Conservation (phyloP, 148 eudicot species). For the Persicaria tinctoria region DNA sequence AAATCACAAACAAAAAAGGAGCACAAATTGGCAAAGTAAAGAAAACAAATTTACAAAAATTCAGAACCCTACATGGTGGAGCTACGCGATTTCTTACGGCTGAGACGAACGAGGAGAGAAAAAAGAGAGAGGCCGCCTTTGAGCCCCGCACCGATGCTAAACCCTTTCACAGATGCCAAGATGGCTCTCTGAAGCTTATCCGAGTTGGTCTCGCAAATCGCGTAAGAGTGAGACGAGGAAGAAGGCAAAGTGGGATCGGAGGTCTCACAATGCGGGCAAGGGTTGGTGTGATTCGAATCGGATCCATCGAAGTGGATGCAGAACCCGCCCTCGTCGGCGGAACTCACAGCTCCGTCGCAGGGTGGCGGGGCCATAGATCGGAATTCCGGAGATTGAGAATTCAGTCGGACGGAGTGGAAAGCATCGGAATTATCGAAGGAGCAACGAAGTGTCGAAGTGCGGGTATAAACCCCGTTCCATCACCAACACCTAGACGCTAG, state of each 20-base stretch:
- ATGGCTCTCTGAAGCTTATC: conserved; percentile 45
- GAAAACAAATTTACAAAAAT: neutral
- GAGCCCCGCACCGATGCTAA: conserved; percentile 83
- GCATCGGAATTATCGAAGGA: conserved; percentile 8
- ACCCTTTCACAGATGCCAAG: conserved; percentile 64
- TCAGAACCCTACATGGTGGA: conserved; percentile 27
- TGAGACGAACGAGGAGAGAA: conserved; percentile 68
- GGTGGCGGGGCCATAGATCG: conserved; percentile 7
- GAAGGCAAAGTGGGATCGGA: conserved; percentile 35
- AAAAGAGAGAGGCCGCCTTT: conserved; percentile 89
- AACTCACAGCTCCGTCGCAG: conserved; percentile 8
- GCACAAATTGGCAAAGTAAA: neutral
- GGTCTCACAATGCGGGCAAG: conserved; percentile 39
- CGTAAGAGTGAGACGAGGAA: conserved; percentile 35
- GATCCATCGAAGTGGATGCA: conserved; percentile 6
- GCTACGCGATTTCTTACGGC: conserved; percentile 46
- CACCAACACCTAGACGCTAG: too few relatives aligned
- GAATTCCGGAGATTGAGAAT: neutral
- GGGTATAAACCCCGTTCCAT: too few relatives aligned
- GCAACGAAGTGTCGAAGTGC: neutral
- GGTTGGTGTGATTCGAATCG: neutral
- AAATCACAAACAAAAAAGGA: neutral
- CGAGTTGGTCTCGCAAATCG: conserved; percentile 48
- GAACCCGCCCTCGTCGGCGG: neutral
- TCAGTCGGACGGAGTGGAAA: neutral